Percentiles rank a stretch among this genome's conserved stretches.
Conservation (phyloP, 495 filamentous ascomycete species). For the Amniculicola lignicola region DNA sequence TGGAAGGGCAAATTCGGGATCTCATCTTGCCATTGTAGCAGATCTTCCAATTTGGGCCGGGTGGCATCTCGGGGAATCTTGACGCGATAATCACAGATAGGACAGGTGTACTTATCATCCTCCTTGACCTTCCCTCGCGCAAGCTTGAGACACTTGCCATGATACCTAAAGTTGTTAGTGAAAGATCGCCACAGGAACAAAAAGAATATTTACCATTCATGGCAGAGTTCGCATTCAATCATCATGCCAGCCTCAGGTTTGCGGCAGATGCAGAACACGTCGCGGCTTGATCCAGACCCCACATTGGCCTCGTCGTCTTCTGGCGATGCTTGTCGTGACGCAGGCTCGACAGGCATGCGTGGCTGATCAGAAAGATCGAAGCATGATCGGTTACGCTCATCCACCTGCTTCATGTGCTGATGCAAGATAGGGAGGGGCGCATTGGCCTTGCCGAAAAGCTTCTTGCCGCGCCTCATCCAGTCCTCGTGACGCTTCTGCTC, state of each 20-base stretch:
- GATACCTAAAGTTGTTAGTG: conserved; percentile 63
- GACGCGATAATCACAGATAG: conserved; percentile 95
- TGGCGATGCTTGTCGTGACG: conserved; percentile 79
- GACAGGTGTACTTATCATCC: conserved; percentile 96
- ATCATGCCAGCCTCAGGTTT: conserved; percentile 94
- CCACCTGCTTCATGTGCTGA: conserved; percentile 89
- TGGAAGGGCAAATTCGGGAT: conserved; percentile 84
- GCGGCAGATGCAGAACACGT: conserved; percentile 97
- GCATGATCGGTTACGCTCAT: conserved; percentile 81
- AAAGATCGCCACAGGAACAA: not conserved
- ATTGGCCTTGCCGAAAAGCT: conserved; percentile 97
- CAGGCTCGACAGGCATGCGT: conserved; percentile 84
- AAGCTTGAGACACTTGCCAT: conserved; percentile 97
- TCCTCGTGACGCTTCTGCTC: conserved; percentile 96
- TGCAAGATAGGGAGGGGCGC: conserved; percentile 92
- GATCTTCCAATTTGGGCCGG: conserved; percentile 90
- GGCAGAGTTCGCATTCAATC: conserved; percentile 98
- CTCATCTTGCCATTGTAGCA: conserved; percentile 83
- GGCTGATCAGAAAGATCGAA: conserved; percentile 91
- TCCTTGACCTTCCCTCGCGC: conserved; percentile 96
- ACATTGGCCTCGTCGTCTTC: conserved; percentile 58
- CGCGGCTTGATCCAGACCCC: conserved; percentile 56
- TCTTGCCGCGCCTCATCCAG: conserved; percentile 99
- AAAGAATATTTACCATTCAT: conserved; percentile 73
- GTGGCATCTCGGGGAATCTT: conserved; percentile 99